Evolutionary conservation across 179 eudicot genomes (phyloP), one percentile per base, ranked within the genome.

Genomic region (Heliamphora pulchella): DNA sequence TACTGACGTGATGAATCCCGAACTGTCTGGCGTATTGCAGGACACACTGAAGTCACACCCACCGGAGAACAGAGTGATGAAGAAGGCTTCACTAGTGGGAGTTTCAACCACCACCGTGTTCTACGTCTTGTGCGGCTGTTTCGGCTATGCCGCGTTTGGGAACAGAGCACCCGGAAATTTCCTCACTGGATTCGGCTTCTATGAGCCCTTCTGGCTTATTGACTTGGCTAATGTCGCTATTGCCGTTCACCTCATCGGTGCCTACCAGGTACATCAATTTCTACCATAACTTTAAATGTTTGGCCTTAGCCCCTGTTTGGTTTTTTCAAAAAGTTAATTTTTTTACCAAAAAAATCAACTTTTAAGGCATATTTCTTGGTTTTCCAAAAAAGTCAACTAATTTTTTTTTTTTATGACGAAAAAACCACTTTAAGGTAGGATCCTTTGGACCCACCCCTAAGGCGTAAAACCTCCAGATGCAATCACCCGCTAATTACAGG

Each of bases 1-100:
- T 10, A 20, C 2, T 15, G 10, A 47, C 48, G 51, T 43, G 9
- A 11, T 0, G 10, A 3, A 53, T 51, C 3, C 17, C 0, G 14
- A 1, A 51, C 3, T 11, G 8, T 53, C 3, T 51, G 13, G 4
- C 48, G 14, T 15, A 13, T 78, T 71, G 74, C 86, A 90, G 93
- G 91, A 90, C 80, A 90, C 93, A 74, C 81, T 90, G 54, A 90
- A 84, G 77, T 90, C 93, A 31, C 78, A 84, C 2, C 93, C 93
- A 0, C 74, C 91, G 20, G 91, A 86, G 67, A 90, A 82, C 87
- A 84, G 84, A 78, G 85, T 80, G 76, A 89, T 90, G 89, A 85
- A 85, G 76, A 85, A 62, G 77, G 87, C 87, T 10, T 82, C 87
- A 2, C 53, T 80, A 3, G 61, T 70, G 2, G 85, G 83, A 20